Evolutionary conservation across 2,329 filamentous ascomycete genomes (phyloP), one percentile per base, ranked within the genome.

Genomic region (Trichoderma koningii): DNA sequence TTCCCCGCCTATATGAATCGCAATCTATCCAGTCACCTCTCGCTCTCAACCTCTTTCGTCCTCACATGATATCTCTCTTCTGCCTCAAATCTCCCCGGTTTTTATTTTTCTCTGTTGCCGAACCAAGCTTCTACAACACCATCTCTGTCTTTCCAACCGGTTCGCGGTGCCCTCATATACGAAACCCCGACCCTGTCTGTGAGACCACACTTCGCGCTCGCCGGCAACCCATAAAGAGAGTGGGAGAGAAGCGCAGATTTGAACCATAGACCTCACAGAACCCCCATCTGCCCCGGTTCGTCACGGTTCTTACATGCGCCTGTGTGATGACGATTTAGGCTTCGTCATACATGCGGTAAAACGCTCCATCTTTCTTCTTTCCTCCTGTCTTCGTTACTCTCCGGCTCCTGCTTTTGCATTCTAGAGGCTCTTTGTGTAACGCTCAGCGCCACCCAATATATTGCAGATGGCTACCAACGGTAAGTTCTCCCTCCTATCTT

Each of bases 381-480:
- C 34, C 19, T 26, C 38, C 56, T 44, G 21, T 30, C 41, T 64
- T 15, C 19, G 9, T 38, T 15, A 9, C n/a, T 34, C 50, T n/a
- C n/a, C 19, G 5, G 15, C 38, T 52, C 38, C 12, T 19, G 30
- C 23, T 19, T 50, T 51, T 55, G 53, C 60, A 30, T 34, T 45
- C 19, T 57, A 30, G 50, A 51, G 42, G 61, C 62, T 17, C 50
- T 56, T 56, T 56, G 59, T 48, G 65, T 55, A 61, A 62, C 55
- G 48, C 34, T 26, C 30, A 28, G 44, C 26, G 53, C 55, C 41
- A 63, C 41, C 19, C 17, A 55, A 55, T 30, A 34, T 48, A 45
- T n/a, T 38, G n/a, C 73, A 71, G 70, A 75, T 75, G 73, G 71
- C 71, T 72, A 69, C 72, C 66, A 74, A 75, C 71, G 73, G 73